Base-by-base conservation (phyloP, 108 stramenopile genomes). In the Skeletonema menzelii region DNA sequence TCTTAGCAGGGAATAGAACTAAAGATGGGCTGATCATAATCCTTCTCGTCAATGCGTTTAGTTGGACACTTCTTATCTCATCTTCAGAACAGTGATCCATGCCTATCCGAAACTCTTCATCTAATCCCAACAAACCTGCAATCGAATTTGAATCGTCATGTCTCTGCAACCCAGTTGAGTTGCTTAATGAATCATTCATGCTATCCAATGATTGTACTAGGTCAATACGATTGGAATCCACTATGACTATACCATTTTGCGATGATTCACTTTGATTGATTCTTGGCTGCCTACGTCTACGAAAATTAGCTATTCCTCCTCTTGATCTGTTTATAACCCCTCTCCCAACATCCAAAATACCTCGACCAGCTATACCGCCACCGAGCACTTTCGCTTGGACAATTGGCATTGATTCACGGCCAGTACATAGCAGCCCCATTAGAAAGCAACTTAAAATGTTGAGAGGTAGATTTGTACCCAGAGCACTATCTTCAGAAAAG, bases 401-500 rank as follows among this genome's bases (percentile, higher is more conserved):
- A 47, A 78, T 78, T 4, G 70, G 53, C 44, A 71, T 71, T 27
- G 77, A 63, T 17, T 78, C 77, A 35, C 76, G 76, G 26, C 93
- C 93, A 72, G 81, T 86, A 67, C 89, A 86, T 31, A 94, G 57
- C 57, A 91, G 69, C 10, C 93, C 93, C 83, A 94, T 67, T 27
- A 94, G 32, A 63, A 91, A 94, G 62, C 88, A 91, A 59, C 83
- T 82, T 27, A 91, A 69, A 66, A 84, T 88, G 63, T 94, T 94
- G 37, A 94, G 60, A 3, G 93, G 93, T 20, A 94, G 56, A 70
- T 89, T 89, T 35, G 86, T 87, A 72, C 89, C 88, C 5, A 94
- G 79, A 5, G 93, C 87, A 2, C 76, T 79, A 55, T 86, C 88
- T 17, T 80, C 65, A 1, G 62, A 71, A 63, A 94, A 94, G 19